These are phyloP conservation scores for Thuidium tamariscinum DNA, from an alignment of 225 moss, liverwort and hornwort genomes.

Conservation along the genomic window DNA sequence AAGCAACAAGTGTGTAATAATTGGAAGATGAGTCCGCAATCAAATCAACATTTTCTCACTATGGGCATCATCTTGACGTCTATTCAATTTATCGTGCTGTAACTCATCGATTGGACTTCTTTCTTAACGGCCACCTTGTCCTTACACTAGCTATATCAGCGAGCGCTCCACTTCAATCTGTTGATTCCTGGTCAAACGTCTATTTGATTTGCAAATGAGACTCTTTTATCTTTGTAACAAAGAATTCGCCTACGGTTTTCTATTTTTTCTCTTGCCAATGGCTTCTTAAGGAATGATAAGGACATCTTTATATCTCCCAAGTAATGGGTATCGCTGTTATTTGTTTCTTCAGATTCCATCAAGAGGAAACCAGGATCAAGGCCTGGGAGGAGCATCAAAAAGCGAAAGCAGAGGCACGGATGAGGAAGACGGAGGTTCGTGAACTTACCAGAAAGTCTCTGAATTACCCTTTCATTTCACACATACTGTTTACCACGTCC, in stretches of 20 bases:
- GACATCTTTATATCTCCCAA: neutral
- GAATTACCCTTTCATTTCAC: neutral
- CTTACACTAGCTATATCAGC: neutral
- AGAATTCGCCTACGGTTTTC: neutral
- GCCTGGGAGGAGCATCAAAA: constrained; percentile 90
- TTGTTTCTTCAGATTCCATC: constrained; percentile 26
- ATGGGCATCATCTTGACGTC: neutral
- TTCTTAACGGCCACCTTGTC: neutral
- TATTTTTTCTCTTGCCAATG: neutral
- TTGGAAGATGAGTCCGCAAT: neutral
- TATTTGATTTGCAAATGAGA: neutral
- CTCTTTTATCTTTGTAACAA: neutral
- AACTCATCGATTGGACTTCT: neutral
- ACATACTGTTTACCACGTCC: neutral
- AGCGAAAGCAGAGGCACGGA: constrained; percentile 74
- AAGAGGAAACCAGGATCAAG: constrained; percentile 81
- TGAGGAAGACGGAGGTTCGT: constrained; percentile 85
- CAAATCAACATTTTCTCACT: neutral
- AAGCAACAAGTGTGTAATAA: neutral
- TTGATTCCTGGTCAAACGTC: neutral
- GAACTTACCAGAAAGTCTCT: neutral
- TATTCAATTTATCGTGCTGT: neutral
- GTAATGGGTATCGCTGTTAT: neutral
- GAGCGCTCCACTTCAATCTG: neutral
- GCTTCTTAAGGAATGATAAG: neutral